Evolutionary conservation across 202 grass and related monocot species (phyloP), one percentile per base, ranked within the genome.

Genomic region (Eragrostis tef): DNA sequence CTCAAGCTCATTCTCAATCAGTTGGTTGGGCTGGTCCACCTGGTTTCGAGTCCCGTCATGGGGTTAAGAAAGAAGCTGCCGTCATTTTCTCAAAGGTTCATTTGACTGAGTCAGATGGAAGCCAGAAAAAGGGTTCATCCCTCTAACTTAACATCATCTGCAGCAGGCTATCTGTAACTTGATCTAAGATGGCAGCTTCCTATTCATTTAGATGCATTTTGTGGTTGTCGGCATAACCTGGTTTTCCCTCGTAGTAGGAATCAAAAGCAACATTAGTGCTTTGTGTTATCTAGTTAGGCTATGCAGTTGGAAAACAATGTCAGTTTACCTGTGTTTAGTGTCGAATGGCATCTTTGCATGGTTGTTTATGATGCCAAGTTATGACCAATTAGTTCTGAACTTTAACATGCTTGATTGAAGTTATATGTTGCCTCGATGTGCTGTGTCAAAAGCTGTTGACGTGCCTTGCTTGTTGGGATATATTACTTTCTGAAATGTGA

Each of bases 1-100:
- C 74, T 72, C 67, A 75, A 9, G n/a, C 27, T 81, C 58, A 61
- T 27, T 61, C 58, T 61, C 10, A 14, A 24, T 27, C 58, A 61
- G 1, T 11, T 61, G 58, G 58, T 61, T 61, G 58, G 58, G 58
- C 24, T 74, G 60, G 53, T 71, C 76, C 29, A 27, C 86, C 86
- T 79, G 80, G 74, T 58, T 88, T 83, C 52, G 74, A 88, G 59
- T 68, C 67, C 10, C 27, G 5, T 39, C 34, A 56, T 45, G 25
- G 21, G 31, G 11, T 57, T 34, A 89, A 77, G 77, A 81, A 85
- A 81, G 64, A 69, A 15, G 10, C 7, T 25, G 47, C 36, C 22
- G 26, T 51, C 14, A 21, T 74, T 39, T 81, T 53, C 56, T 86
- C 73, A n/a, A 36, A 64, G 44, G 44, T 76, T 79, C 70, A 80